Evolutionary conservation across 441 rosid genomes (phyloP), one percentile per base, ranked within the genome.

Genomic region (Breynia disticha): DNA sequence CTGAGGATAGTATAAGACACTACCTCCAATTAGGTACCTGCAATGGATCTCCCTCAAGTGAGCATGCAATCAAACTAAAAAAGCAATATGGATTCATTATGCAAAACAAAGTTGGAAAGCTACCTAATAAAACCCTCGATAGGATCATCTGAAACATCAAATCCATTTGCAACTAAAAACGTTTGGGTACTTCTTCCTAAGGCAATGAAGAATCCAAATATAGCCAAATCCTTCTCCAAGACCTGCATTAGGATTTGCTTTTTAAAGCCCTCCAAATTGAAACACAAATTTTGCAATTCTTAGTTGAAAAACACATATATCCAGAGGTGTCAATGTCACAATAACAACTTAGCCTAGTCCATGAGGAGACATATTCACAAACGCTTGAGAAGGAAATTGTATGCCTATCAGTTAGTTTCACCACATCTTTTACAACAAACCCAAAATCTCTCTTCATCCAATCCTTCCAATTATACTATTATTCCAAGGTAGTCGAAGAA

Each of bases 161-260:
- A 94, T 56, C 97, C 97, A 73, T 89, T 87, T 50, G 81, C 84
- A 61, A 81, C 76, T 69, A 89, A 64, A 73, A 69, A 83, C n/a
- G 79, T 79, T 64, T 78, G 83, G 15, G 91, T 79, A 60, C 90
- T 83, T 77, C 96, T 78, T 65, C 99, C 99, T 19, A 94, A 71
- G 47, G 96, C 96, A 69, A 89, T 87, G 72, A 94, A 89, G 80
- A 89, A 89, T 60, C 99, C 99, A 79, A 94, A 89, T 60, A 90
- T 83, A 72, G 99, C 93, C 80, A 94, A 82, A 78, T 94, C 99
- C 78, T 79, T 87, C 67, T 87, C 99, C 81, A 94, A 67, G 48
- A 87, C 86, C 97, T 94, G 95, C 79, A 74, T 54, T 68, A 68
- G 65, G 62, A 65, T 19, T 39, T 16, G 24, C 50, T 53, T 55